phyloP scores from a whole-genome alignment of 1,284 basidiomycete species.

The Boletus sp. region DNA sequence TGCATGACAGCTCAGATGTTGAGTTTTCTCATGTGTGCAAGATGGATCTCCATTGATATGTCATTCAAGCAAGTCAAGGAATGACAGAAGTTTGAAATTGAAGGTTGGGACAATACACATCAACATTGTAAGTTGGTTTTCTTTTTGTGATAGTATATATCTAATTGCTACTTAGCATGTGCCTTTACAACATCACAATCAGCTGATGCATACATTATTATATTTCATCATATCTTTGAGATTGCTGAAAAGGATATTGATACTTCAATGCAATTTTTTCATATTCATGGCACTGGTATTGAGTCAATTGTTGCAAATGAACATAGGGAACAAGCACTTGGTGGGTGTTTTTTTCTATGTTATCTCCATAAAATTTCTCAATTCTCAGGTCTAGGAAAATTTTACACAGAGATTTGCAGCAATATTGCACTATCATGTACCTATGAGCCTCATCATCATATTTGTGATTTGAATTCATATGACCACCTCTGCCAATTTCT shows the following conservation, averaged over 20 bases:
- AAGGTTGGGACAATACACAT: constrained; percentile 1
- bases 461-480: constrained; percentile 2
- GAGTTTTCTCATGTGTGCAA: neutral
- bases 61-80: neutral
- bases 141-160: too few relatives aligned
- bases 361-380: too few relatives aligned
- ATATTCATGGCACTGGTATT: constrained; percentile 5
- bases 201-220: constrained; percentile 4
- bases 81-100: neutral
- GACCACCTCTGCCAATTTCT: constrained; percentile 4
- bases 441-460: neutral
- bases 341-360: neutral
- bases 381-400: constrained; percentile 7
- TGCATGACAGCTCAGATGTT: neutral
- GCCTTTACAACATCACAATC: constrained; percentile 12
- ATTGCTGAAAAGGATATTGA: constrained; percentile 3
- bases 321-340: constrained; percentile 7
- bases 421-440: neutral
- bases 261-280: neutral
- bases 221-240: neutral
- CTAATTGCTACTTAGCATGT: neutral
- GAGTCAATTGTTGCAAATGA: constrained; percentile 12
- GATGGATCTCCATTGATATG: neutral
- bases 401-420: constrained; percentile 6
- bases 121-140: neutral